Evolutionary conservation across 208 protist genomes (phyloP).

Genomic region (Vickermania ingenoplastis): DNA sequence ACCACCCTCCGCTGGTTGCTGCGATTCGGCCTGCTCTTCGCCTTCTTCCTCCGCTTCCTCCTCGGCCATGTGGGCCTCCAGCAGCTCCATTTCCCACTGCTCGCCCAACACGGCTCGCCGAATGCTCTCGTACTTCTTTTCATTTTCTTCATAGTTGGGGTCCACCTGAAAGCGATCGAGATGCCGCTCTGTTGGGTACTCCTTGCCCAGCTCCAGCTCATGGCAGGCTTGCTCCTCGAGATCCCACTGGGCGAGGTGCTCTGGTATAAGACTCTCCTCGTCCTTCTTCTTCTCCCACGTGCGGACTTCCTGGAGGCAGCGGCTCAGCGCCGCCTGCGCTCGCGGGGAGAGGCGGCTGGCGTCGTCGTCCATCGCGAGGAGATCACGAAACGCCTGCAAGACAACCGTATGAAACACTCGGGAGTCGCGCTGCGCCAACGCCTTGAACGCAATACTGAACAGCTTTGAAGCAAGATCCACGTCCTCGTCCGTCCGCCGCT

Average conservation of each 20-base stretch:
- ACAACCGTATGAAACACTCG: slow-evolving; percentile 62
- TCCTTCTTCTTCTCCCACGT: slow-evolving; percentile 82
- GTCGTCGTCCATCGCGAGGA: slow-evolving; percentile 88
- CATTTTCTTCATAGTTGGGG: slow-evolving; percentile 87
- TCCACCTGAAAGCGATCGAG: slow-evolving; percentile 93
- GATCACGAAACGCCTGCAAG: slow-evolving; percentile 63
- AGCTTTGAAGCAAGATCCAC: slow-evolving; percentile 86
- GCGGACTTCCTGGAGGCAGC: slow-evolving; percentile 86
- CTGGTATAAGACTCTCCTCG: slow-evolving; percentile 57
- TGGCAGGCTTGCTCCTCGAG: slow-evolving; percentile 94
- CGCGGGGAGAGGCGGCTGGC: slow-evolving; percentile 85
- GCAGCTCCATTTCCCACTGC: slow-evolving; percentile 70
- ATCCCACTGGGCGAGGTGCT: slow-evolving; percentile 89
- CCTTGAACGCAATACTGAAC: slow-evolving; percentile 60
- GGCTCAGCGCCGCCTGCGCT: slow-evolving; percentile 96
- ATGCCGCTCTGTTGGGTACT: slow-evolving; percentile 76
- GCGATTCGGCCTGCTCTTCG: slow-evolving; percentile 19
- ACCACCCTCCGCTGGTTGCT: neutral
- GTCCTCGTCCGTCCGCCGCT: slow-evolving; percentile 92
- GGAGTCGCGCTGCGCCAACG: slow-evolving; percentile 48
- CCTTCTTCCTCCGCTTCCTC: slow-evolving; percentile 30
- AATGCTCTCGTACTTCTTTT: slow-evolving; percentile 89
- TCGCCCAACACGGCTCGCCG: slow-evolving; percentile 91
- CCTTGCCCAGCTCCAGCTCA: slow-evolving; percentile 88
- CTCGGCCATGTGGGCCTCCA: slow-evolving; percentile 46